Conservation (phyloP, 192 early-diverging fungal species). For the Cetraspora pellucida region DNA sequence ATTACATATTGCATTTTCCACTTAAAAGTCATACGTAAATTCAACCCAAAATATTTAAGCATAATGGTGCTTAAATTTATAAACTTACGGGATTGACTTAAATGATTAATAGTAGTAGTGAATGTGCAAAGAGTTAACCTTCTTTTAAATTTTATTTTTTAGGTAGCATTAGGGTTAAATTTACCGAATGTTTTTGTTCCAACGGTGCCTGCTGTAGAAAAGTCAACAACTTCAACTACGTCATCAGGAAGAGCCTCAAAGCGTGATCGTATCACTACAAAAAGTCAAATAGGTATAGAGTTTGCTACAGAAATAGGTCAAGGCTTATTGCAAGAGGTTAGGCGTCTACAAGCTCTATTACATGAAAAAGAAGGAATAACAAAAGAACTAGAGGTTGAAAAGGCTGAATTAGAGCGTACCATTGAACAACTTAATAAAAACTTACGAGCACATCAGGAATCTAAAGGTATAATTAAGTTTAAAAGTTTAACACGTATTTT, state of each 20-base stretch:
- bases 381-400: constrained; percentile 53
- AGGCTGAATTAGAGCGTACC: constrained; percentile 53
- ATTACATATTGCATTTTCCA: too few relatives aligned
- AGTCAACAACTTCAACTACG: not conserved
- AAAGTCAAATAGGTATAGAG: constrained; percentile 48
- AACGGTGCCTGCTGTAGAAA: not conserved
- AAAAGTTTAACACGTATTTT: not conserved
- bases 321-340: constrained; percentile 44
- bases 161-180: too few relatives aligned
- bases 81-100: too few relatives aligned
- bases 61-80: too few relatives aligned
- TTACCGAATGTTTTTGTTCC: not conserved
- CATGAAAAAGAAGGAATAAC: constrained; percentile 49
- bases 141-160: too few relatives aligned
- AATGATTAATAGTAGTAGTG: too few relatives aligned
- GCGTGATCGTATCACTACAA: not conserved
- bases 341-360: constrained; percentile 46
- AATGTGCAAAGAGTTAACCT: too few relatives aligned
- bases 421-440: constrained; percentile 54
- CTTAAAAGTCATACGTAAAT: too few relatives aligned
- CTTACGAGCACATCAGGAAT: constrained; percentile 56
- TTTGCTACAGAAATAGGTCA: constrained; percentile 54
- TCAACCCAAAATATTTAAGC: too few relatives aligned
- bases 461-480: constrained; percentile 48
- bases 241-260: not conserved